phyloP scores from a whole-genome alignment of 2,329 filamentous ascomycete genomes.

The Pseudonectria foliicola region DNA sequence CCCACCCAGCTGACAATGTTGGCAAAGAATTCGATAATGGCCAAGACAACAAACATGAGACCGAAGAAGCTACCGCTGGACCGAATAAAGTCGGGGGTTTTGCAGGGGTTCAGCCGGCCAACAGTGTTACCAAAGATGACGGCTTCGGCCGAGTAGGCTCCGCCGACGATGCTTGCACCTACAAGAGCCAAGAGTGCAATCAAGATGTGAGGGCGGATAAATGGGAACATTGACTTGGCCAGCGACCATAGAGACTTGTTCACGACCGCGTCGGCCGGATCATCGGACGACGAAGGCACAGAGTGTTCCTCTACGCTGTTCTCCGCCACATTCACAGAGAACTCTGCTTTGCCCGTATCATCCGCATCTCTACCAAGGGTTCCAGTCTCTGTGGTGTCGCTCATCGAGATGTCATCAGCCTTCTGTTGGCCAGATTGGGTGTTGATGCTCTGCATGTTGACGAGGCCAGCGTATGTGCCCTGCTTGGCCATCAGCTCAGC shows the following conservation, averaged over 20 bases:
- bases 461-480: slow-evolving; percentile 43
- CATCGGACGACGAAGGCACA: too few species aligned
- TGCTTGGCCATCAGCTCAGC: slow-evolving; percentile 44
- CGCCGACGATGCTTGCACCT: slow-evolving; percentile 42
- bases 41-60: slow-evolving; percentile 46
- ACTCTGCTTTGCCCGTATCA: background rate
- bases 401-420: too few species aligned
- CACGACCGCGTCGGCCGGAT: too few species aligned
- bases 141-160: slow-evolving; percentile 42
- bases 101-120: slow-evolving; percentile 35
- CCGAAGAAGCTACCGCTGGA: slow-evolving; percentile 38
- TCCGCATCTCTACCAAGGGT: too few species aligned
- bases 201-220: slow-evolving; percentile 32
- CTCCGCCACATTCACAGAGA: slow-evolving; percentile 25
- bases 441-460: slow-evolving; percentile 31
- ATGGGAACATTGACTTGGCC: slow-evolving; percentile 5
- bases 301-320: too few species aligned
- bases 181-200: slow-evolving; percentile 13
- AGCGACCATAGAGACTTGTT: too few species aligned
- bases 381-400: too few species aligned
- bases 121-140: slow-evolving; percentile 38
- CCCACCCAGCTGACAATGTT: slow-evolving; percentile 47
- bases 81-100: slow-evolving; percentile 27
- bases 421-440: slow-evolving; percentile 15
- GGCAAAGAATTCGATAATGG: slow-evolving; percentile 35